A percentile compares a stretch with the other conserved stretches of the same genome.
phyloP scores from a whole-genome alignment of 805 yeast species.

The Saturnispora saitoi region DNA sequence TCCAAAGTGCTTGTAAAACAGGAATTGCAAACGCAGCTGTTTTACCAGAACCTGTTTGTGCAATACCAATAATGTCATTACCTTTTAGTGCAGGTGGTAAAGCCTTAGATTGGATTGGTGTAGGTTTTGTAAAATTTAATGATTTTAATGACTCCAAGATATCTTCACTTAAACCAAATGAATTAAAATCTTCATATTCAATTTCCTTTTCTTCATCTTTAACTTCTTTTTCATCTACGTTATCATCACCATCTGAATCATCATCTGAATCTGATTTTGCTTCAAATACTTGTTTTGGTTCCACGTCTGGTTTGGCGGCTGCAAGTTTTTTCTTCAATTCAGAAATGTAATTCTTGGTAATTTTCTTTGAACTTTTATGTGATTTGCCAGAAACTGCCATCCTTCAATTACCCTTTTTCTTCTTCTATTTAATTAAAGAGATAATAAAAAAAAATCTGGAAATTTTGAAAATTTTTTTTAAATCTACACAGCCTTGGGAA shows the following conservation, averaged over 20 bases:
- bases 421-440: neutral
- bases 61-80: slow-evolving; percentile 88
- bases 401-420: neutral
- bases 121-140: slow-evolving; percentile 72
- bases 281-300: slow-evolving; percentile 25
- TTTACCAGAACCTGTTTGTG: slow-evolving; percentile 97
- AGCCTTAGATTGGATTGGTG: slow-evolving; percentile 88
- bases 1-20: slow-evolving; percentile 82
- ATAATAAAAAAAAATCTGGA: neutral
- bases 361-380: slow-evolving; percentile 11
- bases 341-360: slow-evolving; percentile 19
- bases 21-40: slow-evolving; percentile 99
- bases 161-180: slow-evolving; percentile 65
- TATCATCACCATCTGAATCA: too few species aligned
- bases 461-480: neutral
- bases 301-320: slow-evolving; percentile 9
- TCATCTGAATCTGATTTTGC: slow-evolving; percentile 13
- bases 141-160: slow-evolving; percentile 69
- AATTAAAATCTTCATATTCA: slow-evolving; percentile 32
- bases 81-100: slow-evolving; percentile 89
- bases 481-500: neutral
- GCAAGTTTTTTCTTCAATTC: slow-evolving; percentile 25
- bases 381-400: slow-evolving; percentile 7
- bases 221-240: slow-evolving; percentile 6
- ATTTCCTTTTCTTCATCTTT: slow-evolving; percentile 10